phyloP scores from a whole-genome alignment of 768 basidiomycete species.

The Porphyrellus cyaneotinctus region DNA sequence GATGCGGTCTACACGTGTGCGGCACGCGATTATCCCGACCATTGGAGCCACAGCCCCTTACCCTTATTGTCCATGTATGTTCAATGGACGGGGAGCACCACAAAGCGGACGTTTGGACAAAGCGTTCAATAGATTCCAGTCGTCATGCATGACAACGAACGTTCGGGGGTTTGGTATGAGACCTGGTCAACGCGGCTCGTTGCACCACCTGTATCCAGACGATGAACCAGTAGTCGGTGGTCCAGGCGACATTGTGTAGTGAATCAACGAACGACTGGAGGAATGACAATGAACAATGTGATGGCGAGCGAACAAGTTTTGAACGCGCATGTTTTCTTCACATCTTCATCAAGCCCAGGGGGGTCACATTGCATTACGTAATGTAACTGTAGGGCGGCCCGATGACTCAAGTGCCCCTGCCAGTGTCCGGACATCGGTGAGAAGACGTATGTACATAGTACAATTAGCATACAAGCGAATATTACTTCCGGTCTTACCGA shows the following conservation, averaged over 20 bases:
- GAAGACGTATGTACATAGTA: slow-evolving; percentile 2
- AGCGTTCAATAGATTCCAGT: slow-evolving; percentile 9
- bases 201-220: not conserved
- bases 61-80: slow-evolving; percentile 14
- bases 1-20: slow-evolving; percentile 31
- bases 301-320: slow-evolving; percentile 2
- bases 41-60: slow-evolving; percentile 4
- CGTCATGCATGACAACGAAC: not conserved
- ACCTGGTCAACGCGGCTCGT: slow-evolving; percentile 5
- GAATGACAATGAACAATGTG: not conserved
- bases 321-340: not conserved
- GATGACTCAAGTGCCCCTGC: too few relatives aligned
- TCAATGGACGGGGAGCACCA: not conserved
- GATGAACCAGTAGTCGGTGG: not conserved
- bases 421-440: not conserved
- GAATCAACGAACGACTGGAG: not conserved
- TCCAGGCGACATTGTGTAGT: not conserved
- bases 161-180: not conserved
- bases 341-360: not conserved
- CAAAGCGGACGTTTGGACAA: slow-evolving; percentile 4
- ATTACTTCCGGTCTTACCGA: slow-evolving; percentile 4
- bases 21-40: slow-evolving; percentile 30
- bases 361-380: slow-evolving; percentile 10
- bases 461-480: not conserved
- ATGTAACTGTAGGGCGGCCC: not conserved